phyloP scores from a whole-genome alignment of 768 basidiomycete genomes.

The Leccinum longicurvipes region DNA sequence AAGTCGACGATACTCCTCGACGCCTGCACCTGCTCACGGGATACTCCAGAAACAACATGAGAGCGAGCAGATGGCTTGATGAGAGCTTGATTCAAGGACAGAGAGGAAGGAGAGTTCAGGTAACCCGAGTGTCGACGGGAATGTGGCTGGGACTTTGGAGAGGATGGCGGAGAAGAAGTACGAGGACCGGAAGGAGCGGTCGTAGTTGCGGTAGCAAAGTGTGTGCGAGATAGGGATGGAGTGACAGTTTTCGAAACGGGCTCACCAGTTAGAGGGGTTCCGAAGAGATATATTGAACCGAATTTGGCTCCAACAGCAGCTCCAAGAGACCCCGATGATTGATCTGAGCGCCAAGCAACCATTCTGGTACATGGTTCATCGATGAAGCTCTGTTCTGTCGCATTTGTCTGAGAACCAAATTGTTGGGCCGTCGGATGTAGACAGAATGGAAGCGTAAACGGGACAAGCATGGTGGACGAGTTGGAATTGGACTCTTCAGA shows the following conservation, averaged over 20 bases:
- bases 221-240: constrained; percentile 14
- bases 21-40: constrained; percentile 67
- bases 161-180: constrained; percentile 19
- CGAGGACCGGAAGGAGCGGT: constrained; percentile 7
- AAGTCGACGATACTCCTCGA: constrained; percentile 78
- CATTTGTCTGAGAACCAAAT: constrained; percentile 5
- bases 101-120: constrained; percentile 35
- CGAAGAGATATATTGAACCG: constrained; percentile 29
- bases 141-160: constrained; percentile 16
- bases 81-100: constrained; percentile 37
- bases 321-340: constrained; percentile 9
- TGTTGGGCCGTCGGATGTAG: constrained; percentile 8
- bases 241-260: constrained; percentile 4
- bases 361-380: constrained; percentile 19
- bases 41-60: constrained; percentile 69
- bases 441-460: constrained; percentile 22
- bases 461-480: constrained; percentile 22
- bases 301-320: constrained; percentile 19
- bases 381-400: constrained; percentile 24
- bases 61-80: constrained; percentile 57
- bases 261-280: constrained; percentile 23
- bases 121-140: constrained; percentile 29
- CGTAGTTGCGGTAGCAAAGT: neutral
- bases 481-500: neutral
- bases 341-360: constrained; percentile 15